Conservation (phyloP, 192 early-diverging fungal species). For the Spizellomyces sp. region DNA sequence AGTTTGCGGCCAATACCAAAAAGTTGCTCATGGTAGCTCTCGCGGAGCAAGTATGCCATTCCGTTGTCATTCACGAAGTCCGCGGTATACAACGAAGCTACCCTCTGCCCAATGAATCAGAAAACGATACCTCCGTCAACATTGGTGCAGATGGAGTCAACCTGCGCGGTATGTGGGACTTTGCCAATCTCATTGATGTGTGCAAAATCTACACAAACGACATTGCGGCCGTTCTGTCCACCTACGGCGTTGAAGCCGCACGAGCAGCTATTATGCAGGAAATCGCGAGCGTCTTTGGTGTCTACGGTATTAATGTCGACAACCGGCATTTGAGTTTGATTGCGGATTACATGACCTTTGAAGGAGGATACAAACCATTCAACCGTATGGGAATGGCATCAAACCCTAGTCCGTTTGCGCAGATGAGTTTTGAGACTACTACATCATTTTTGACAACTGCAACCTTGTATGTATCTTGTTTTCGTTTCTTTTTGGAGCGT, state of each 20-base stretch:
- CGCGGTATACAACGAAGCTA: slow-evolving; percentile 78
- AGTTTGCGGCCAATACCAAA: slow-evolving; percentile 85
- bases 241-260: slow-evolving; percentile 98
- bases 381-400: slow-evolving; percentile 93
- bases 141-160: slow-evolving; percentile 92
- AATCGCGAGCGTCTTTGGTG: slow-evolving; percentile 87
- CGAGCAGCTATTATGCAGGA: slow-evolving; percentile 90
- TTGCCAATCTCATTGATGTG: slow-evolving; percentile 74
- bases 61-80: slow-evolving; percentile 84
- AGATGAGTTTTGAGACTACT: slow-evolving; percentile 99
- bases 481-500: neutral
- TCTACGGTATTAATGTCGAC: slow-evolving; percentile 93
- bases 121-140: slow-evolving; percentile 74
- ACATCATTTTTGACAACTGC: slow-evolving; percentile 93
- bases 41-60: slow-evolving; percentile 74
- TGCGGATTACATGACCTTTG: slow-evolving; percentile 99
- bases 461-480: slow-evolving; percentile 53
- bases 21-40: slow-evolving; percentile 95
- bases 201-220: slow-evolving; percentile 93
- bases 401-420: slow-evolving; percentile 90
- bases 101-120: slow-evolving; percentile 75
- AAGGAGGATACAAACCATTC: slow-evolving; percentile 98
- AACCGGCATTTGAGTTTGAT: slow-evolving; percentile 93
- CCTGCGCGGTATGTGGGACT: slow-evolving; percentile 88
- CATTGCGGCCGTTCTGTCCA: slow-evolving; percentile 87